phyloP scores from a whole-genome alignment of 495 filamentous ascomycete genomes.

The Cenococcum geophilum region DNA sequence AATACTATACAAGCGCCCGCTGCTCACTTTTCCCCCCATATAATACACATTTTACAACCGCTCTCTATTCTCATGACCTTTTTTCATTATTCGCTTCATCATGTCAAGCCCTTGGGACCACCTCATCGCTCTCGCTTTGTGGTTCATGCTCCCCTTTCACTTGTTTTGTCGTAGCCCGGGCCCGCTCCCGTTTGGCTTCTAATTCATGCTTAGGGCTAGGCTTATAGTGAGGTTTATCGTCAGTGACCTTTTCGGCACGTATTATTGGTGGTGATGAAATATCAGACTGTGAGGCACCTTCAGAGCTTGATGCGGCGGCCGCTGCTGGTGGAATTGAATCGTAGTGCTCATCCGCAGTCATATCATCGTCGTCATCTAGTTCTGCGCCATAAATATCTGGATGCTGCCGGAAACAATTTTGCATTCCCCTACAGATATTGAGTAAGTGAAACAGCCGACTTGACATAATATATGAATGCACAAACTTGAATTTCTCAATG shows the following conservation, averaged over 20 bases:
- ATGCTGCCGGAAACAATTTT: slow-evolving; percentile 88
- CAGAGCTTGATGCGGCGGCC: neutral
- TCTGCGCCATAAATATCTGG: slow-evolving; percentile 92
- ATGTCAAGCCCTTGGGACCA: slow-evolving; percentile 24
- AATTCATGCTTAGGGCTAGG: slow-evolving; percentile 28
- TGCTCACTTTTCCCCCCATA: neutral
- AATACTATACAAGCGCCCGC: neutral
- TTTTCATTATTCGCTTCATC: slow-evolving; percentile 12
- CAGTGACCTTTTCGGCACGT: slow-evolving; percentile 1
- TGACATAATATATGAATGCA: slow-evolving; percentile 16
- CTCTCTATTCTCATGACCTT: neutral
- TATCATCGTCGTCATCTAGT: slow-evolving; percentile 62
- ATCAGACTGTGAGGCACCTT: neutral
- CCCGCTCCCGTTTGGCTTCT: slow-evolving; percentile 27
- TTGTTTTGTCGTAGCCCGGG: slow-evolving; percentile 25
- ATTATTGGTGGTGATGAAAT: neutral
- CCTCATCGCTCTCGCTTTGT: slow-evolving; percentile 14
- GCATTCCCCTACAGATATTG: slow-evolving; percentile 66
- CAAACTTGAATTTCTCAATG: slow-evolving; percentile 95
- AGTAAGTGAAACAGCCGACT: slow-evolving; percentile 17
- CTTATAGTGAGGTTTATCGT: slow-evolving; percentile 13
- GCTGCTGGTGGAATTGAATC: slow-evolving; percentile 21
- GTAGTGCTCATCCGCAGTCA: slow-evolving; percentile 66
- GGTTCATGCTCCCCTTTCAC: slow-evolving; percentile 10
- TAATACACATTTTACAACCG: neutral